These are phyloP conservation scores for Senecio squalidus DNA, from an alignment of 140 eudicot genomes.

Conservation along the genomic window DNA sequence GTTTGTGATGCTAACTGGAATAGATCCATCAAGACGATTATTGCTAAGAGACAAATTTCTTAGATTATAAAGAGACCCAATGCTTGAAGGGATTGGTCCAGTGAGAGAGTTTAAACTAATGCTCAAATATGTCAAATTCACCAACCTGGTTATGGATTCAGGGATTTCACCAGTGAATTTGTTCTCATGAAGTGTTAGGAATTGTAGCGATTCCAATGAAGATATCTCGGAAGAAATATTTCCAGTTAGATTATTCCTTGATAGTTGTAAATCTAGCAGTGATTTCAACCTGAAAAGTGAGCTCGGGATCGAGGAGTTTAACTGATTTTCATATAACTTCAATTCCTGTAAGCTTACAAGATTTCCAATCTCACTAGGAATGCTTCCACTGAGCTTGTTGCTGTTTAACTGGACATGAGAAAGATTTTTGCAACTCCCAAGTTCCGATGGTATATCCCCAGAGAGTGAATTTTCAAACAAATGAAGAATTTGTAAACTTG, in stretches of 20 bases:
- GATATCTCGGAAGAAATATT: background rate
- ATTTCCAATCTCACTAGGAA: background rate
- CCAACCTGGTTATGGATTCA: background rate
- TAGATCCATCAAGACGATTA: slow-evolving; percentile 53
- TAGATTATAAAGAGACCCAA: slow-evolving; percentile 61
- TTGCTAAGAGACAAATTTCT: slow-evolving; percentile 38
- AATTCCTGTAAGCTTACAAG: background rate
- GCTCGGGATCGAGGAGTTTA: background rate
- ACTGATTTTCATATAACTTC: background rate
- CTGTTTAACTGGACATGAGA: background rate
- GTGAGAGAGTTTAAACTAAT: background rate
- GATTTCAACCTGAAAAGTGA: background rate
- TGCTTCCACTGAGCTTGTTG: background rate
- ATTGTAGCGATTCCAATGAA: background rate
- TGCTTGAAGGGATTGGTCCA: slow-evolving; percentile 58
- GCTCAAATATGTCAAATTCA: background rate
- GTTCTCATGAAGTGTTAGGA: background rate
- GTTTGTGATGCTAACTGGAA: slow-evolving; percentile 57
- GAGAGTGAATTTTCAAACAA: background rate
- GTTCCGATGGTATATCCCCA: background rate
- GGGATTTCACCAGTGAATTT: background rate
- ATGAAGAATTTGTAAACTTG: background rate
- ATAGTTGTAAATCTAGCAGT: background rate
- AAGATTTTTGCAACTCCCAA: background rate
- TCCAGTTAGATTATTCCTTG: background rate